These are phyloP conservation scores for Dipodascus albidus DNA, from an alignment of 805 yeast species.

Conservation along the genomic window DNA sequence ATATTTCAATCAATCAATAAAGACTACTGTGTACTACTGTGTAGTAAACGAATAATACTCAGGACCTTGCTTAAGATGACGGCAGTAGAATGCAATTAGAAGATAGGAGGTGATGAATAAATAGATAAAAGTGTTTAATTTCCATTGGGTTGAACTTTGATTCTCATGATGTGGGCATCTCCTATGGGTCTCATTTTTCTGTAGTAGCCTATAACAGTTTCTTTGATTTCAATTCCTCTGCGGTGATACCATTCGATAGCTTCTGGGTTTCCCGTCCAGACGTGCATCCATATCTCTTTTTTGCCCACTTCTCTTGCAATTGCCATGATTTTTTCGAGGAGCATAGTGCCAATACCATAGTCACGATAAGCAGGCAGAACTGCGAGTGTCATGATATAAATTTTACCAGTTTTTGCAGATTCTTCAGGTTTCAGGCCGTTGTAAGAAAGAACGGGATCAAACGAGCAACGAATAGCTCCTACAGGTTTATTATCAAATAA, in stretches of 20 bases:
- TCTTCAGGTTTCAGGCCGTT: slow-evolving; percentile 26
- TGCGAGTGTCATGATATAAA: slow-evolving; percentile 56
- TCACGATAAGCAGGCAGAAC: slow-evolving; percentile 55
- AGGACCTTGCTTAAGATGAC: too few species aligned
- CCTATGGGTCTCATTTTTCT: slow-evolving; percentile 31
- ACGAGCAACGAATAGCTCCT: slow-evolving; percentile 52
- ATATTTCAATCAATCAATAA: background rate
- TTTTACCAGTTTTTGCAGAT: slow-evolving; percentile 38
- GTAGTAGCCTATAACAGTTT: slow-evolving; percentile 35
- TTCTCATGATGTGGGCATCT: slow-evolving; percentile 32
- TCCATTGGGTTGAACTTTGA: slow-evolving; percentile 25
- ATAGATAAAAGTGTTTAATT: too few species aligned
- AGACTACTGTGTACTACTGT: background rate
- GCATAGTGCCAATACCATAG: slow-evolving; percentile 48
- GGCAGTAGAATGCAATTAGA: too few species aligned
- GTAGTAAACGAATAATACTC: too few species aligned
- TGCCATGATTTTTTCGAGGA: slow-evolving; percentile 45
- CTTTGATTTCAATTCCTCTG: slow-evolving; percentile 36
- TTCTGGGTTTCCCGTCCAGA: slow-evolving; percentile 32
- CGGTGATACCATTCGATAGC: slow-evolving; percentile 41
- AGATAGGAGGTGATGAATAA: too few species aligned
- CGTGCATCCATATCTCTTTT: slow-evolving; percentile 43
- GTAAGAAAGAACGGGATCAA: slow-evolving; percentile 9
- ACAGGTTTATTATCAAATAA: slow-evolving; percentile 71
- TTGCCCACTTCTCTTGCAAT: slow-evolving; percentile 44